Evolutionary conservation across 169 alveolate species (phyloP).

Genomic region (Perkinsus olseni): DNA sequence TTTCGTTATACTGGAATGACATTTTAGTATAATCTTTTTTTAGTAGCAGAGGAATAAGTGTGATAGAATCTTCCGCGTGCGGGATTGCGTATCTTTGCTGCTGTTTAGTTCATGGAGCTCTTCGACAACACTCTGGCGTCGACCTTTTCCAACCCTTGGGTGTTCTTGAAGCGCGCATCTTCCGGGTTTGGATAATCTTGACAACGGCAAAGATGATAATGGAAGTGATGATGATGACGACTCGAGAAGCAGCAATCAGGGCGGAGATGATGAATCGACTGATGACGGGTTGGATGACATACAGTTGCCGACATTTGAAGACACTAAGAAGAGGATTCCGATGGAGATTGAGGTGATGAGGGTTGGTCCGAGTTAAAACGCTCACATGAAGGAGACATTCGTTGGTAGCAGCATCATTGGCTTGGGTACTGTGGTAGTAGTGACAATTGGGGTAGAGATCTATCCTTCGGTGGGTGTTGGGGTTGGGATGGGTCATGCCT

Average conservation of each 20-base stretch:
- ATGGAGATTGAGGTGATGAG: not conserved
- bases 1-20: no score
- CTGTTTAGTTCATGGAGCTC: constrained; percentile 21
- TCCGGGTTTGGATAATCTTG: constrained; percentile 10
- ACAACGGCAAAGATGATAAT: not conserved
- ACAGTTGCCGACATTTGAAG: constrained; percentile 27
- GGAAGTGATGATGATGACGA: not conserved
- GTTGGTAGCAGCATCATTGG: no score
- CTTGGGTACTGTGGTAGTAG: no score
- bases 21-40: no score
- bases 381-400: no score
- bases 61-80: not conserved
- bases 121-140: constrained; percentile 32
- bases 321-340: constrained; percentile 21
- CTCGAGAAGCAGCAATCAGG: not conserved
- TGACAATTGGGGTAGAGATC: no score
- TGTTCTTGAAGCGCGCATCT: constrained; percentile 26
- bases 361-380: not conserved
- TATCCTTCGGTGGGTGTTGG: no score
- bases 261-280: not conserved
- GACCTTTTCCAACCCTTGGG: constrained; percentile 39
- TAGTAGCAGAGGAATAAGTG: no score
- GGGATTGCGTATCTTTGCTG: not conserved
- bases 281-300: not conserved
- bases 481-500: no score